phyloP scores from a whole-genome alignment of 371 early-diverging fungal genomes.

The Batrachochytrium dendrobatidis region DNA sequence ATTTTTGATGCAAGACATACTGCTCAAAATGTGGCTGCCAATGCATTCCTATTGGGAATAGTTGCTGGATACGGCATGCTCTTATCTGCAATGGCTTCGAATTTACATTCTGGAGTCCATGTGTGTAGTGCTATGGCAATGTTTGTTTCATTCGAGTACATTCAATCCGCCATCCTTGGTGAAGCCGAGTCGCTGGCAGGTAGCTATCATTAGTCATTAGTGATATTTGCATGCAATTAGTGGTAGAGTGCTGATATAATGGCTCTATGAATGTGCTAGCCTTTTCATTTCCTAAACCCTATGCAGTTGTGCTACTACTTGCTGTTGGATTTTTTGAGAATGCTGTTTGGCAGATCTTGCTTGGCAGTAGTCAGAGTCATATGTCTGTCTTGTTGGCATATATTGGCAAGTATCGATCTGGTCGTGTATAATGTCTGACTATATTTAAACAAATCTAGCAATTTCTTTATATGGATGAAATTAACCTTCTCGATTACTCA shows the following conservation, averaged over 20 bases:
- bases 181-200: slow-evolving; percentile 8
- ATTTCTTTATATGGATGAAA: too few species aligned
- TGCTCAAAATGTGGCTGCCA: slow-evolving; percentile 64
- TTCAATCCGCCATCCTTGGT: slow-evolving; percentile 7
- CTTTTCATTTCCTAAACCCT: background rate
- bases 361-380: background rate
- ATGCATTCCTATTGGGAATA: slow-evolving; percentile 56
- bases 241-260: background rate
- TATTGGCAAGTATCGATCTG: background rate
- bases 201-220: background rate
- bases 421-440: too few species aligned
- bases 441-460: too few species aligned
- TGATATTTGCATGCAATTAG: too few species aligned
- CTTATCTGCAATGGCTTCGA: slow-evolving; percentile 16
- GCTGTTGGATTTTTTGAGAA: background rate
- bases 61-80: slow-evolving; percentile 50
- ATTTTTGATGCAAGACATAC: slow-evolving; percentile 61
- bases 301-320: background rate
- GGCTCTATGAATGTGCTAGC: background rate
- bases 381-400: background rate
- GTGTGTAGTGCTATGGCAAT: background rate
- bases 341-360: background rate
- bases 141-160: slow-evolving; percentile 7
- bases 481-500: too few species aligned
- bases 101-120: background rate